These are phyloP conservation scores for Phialophora tarda DNA, from an alignment of 2,329 filamentous ascomycete genomes.

Conservation along the genomic window DNA sequence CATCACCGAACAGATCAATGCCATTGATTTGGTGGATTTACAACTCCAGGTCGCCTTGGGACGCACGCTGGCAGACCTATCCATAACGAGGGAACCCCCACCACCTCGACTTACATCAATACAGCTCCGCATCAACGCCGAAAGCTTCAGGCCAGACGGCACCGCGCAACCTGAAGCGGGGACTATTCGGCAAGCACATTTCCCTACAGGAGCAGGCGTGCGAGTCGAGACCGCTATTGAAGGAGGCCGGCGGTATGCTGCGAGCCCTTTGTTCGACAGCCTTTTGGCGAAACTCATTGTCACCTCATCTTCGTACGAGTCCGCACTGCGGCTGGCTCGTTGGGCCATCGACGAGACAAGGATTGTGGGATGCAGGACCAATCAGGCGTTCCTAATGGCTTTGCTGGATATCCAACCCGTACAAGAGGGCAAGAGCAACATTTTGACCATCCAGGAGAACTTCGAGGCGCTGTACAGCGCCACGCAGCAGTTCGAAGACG, in stretches of 20 bases:
- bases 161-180: slow-evolving; percentile 34
- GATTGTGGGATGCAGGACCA: slow-evolving; percentile 63
- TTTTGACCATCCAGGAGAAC: slow-evolving; percentile 35
- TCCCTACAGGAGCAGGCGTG: slow-evolving; percentile 63
- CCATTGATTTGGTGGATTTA: slow-evolving; percentile 60
- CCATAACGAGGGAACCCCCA: slow-evolving; percentile 28
- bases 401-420: slow-evolving; percentile 29
- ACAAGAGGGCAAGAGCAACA: slow-evolving; percentile 32
- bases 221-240: slow-evolving; percentile 62
- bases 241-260: slow-evolving; percentile 46
- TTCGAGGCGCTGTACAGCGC: slow-evolving; percentile 29
- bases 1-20: slow-evolving; percentile 62
- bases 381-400: slow-evolving; percentile 42
- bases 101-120: slow-evolving; percentile 33
- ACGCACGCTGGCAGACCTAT: slow-evolving; percentile 31
- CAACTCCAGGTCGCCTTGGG: slow-evolving; percentile 55
- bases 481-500: slow-evolving; percentile 33
- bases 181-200: slow-evolving; percentile 41
- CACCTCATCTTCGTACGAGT: slow-evolving; percentile 60
- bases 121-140: slow-evolving; percentile 35
- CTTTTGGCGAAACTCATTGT: slow-evolving; percentile 65
- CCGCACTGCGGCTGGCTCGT: slow-evolving; percentile 58
- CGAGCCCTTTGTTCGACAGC: slow-evolving; percentile 63
- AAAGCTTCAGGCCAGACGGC: slow-evolving; percentile 34
- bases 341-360: slow-evolving; percentile 61